Percentiles rank a stretch among this genome's conserved stretches.
Evolutionary conservation across 805 yeast species (phyloP).

Genomic region (Hanseniaspora thailandica): DNA sequence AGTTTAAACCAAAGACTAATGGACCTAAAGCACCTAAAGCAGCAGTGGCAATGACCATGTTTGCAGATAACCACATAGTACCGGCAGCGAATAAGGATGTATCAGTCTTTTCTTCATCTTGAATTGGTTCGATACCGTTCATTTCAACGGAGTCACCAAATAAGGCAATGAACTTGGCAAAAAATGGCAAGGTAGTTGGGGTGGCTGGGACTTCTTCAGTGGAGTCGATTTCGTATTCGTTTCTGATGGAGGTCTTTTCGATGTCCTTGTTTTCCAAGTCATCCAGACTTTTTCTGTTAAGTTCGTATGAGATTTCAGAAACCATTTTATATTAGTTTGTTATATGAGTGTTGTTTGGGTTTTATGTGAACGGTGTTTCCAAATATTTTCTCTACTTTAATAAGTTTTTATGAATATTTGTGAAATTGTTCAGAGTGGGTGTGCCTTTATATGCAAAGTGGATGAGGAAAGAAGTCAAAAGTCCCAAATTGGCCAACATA

Average conservation of each 20-base stretch:
- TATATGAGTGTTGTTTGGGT: background rate
- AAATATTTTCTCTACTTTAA: background rate
- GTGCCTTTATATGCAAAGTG: too few relatives aligned
- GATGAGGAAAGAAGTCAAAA: background rate
- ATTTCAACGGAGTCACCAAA: slow-evolving; percentile 37
- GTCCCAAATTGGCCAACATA: background rate
- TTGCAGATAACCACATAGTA: slow-evolving; percentile 85
- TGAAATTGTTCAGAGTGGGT: too few relatives aligned
- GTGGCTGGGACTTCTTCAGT: slow-evolving; percentile 6
- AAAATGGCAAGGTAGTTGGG: slow-evolving; percentile 17
- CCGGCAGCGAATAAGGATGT: slow-evolving; percentile 57
- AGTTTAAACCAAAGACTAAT: slow-evolving; percentile 51
- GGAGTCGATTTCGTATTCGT: slow-evolving; percentile 4
- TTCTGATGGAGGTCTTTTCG: slow-evolving; percentile 5
- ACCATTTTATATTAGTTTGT: slow-evolving; percentile 2
- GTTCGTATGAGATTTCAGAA: slow-evolving; percentile 10
- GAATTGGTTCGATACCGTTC: slow-evolving; percentile 70
- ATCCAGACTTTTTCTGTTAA: slow-evolving; percentile 1
- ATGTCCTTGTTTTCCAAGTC: slow-evolving; percentile 10
- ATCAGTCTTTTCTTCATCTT: slow-evolving; percentile 66
- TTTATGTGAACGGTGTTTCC: background rate
- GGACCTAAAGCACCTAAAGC: slow-evolving; percentile 64
- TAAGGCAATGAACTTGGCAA: slow-evolving; percentile 20
- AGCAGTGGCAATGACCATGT: slow-evolving; percentile 74
- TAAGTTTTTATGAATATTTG: too few relatives aligned